phyloP scores from a whole-genome alignment of 805 yeast genomes.

The Zygosaccharomyces bisporus region DNA sequence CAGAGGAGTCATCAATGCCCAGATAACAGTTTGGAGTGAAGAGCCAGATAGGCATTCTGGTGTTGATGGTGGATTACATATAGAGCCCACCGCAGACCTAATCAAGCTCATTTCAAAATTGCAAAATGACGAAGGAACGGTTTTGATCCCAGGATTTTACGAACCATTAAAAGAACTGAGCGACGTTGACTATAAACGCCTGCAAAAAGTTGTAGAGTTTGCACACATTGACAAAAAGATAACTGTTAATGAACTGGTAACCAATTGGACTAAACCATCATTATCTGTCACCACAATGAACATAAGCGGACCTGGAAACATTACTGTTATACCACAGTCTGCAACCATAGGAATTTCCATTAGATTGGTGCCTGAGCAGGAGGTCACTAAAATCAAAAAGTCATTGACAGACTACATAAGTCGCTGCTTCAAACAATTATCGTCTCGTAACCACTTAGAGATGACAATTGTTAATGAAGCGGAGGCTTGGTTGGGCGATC shows the following conservation, averaged over 20 bases:
- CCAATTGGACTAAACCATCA: constrained; percentile 88
- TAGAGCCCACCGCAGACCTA: constrained; percentile 87
- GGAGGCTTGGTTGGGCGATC: constrained; percentile 95
- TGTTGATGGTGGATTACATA: constrained; percentile 86
- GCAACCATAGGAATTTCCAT: constrained; percentile 77
- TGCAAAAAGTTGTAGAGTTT: constrained; percentile 54
- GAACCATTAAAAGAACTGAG: constrained; percentile 59
- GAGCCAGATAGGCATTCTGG: constrained; percentile 93
- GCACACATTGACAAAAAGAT: constrained; percentile 31
- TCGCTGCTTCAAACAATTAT: constrained; percentile 45
- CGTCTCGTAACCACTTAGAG: constrained; percentile 58
- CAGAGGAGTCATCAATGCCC: constrained; percentile 82
- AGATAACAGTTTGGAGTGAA: constrained; percentile 66
- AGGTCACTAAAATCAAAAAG: constrained; percentile 52
- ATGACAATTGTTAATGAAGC: constrained; percentile 75
- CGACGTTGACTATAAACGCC: constrained; percentile 54
- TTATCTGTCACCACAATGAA: constrained; percentile 77
- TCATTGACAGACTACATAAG: constrained; percentile 47
- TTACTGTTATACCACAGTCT: constrained; percentile 81
- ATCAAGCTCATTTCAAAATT: constrained; percentile 66
- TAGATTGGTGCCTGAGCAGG: constrained; percentile 87
- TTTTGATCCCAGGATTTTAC: constrained; percentile 66
- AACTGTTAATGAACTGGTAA: constrained; percentile 53
- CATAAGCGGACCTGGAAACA: constrained; percentile 87
- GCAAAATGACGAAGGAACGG: constrained; percentile 51